Base-by-base conservation (phyloP, 768 basidiomycete species). In the Lyophyllum semitale region DNA sequence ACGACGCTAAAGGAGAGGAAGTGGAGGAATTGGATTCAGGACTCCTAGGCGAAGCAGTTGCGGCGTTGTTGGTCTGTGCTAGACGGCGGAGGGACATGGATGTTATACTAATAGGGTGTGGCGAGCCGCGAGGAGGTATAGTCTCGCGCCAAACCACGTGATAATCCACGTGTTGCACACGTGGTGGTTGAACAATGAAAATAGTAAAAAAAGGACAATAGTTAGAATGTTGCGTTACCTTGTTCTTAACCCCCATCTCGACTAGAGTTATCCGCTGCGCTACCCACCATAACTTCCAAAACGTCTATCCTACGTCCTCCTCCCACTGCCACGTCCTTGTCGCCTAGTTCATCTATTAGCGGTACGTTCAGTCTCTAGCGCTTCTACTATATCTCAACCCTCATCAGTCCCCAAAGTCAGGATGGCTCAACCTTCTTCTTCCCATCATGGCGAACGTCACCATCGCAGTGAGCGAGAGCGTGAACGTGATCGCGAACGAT, bases 381-480 rank as follows among this genome's bases (percentile, higher is more conserved):
- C 18, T n/a, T 48, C n/a, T 49, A 30, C 25, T 52, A 26, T 52
- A 17, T 7, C 8, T 51, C 47, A 32, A 48, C 51, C 48, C 57
- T 66, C 52, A 57, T 63, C 29, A 27, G 38, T 50, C 18, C 30
- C 26, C 59, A 81, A 78, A 85, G 85, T 83, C 74, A 88, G 88
- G 79, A 93, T 93, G 91, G 91, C 91, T 58, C 84, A 90, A 73
- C 90, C 90, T 50, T 91, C 89, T 27, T 91, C 91, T 23, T 92
- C 91, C 27, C 90, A 90, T 62, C 85, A 86, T 67, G 86, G 78
- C 54, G 84, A 86, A 60, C 84, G 82, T 55, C 75, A 73, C 58
- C 79, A 77, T 55, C 72, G 77, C 66, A 81, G 73, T 67, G 82
- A 68, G 73, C 81, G 70, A 48, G 70, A 66, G 20, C 65, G 67